These are phyloP conservation scores for Monosporascus ibericus DNA, from an alignment of 2,329 filamentous ascomycete genomes.

Conservation along the genomic window DNA sequence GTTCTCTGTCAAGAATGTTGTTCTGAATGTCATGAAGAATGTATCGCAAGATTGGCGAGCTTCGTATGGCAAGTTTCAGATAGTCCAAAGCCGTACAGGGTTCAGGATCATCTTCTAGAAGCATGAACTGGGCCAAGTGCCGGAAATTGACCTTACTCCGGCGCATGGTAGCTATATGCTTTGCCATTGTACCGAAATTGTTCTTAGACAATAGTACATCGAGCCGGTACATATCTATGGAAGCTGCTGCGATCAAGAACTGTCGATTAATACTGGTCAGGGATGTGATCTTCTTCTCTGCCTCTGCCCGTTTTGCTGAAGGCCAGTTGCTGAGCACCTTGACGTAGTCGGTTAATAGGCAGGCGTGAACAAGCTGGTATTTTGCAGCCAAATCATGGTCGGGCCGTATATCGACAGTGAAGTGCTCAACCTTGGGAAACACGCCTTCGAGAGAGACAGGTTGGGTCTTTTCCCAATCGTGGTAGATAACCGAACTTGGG, in stretches of 20 bases:
- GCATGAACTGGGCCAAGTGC: slow-evolving; percentile 15
- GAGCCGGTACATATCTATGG: slow-evolving; percentile 18
- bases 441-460: slow-evolving; percentile 18
- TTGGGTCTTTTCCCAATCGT: slow-evolving; percentile 11
- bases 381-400: slow-evolving; percentile 7
- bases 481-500: slow-evolving; percentile 15
- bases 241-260: slow-evolving; percentile 19
- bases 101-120: slow-evolving; percentile 1
- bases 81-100: slow-evolving; percentile 16
- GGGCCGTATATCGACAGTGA: slow-evolving; percentile 17
- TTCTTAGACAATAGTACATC: slow-evolving; percentile 12
- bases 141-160: slow-evolving; percentile 10
- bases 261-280: slow-evolving; percentile 2
- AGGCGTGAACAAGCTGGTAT: slow-evolving; percentile 17
- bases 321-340: slow-evolving; percentile 9
- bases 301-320: not conserved
- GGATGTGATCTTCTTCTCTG: not conserved
- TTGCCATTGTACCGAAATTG: slow-evolving; percentile 8
- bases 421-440: slow-evolving; percentile 17
- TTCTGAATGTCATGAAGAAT: slow-evolving; percentile 19
- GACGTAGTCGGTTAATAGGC: slow-evolving; percentile 16
- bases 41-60: slow-evolving; percentile 20
- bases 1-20: slow-evolving; percentile 12
- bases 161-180: slow-evolving; percentile 16
- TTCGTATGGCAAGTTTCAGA: slow-evolving; percentile 16